Conservation (phyloP, 1,139 yeast genomes). For the Trichomonascaceae sp. region DNA sequence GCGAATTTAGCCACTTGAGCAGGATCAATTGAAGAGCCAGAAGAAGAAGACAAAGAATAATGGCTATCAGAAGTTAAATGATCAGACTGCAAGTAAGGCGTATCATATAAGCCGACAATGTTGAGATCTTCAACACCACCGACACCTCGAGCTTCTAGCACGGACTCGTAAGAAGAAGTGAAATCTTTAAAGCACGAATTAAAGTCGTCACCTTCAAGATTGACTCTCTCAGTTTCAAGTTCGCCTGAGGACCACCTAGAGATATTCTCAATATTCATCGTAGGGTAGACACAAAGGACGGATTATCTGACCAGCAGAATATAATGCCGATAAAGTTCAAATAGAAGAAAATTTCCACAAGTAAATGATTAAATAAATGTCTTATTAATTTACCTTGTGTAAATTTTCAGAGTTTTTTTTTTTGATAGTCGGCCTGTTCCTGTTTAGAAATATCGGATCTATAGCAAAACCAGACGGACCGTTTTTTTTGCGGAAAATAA, state of each 20-base stretch:
- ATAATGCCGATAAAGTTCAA: neutral
- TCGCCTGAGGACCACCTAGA: slow-evolving; percentile 6
- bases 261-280: slow-evolving; percentile 4
- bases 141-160: slow-evolving; percentile 23
- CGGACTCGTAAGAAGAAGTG: slow-evolving; percentile 27
- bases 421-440: neutral
- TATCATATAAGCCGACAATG: slow-evolving; percentile 16
- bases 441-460: neutral
- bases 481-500: neutral
- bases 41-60: neutral
- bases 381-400: neutral
- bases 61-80: neutral
- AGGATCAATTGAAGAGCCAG: neutral
- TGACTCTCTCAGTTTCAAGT: slow-evolving; percentile 12
- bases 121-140: slow-evolving; percentile 27
- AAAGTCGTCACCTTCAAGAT: slow-evolving; percentile 30
- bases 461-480: neutral
- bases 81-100: neutral
- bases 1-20: slow-evolving; percentile 24
- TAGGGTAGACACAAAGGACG: neutral
- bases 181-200: slow-evolving; percentile 31
- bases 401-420: neutral
- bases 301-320: slow-evolving; percentile 9
- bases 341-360: neutral
- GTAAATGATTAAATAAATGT: neutral